Conservation (phyloP, 2,329 filamentous ascomycete genomes). For the Bipolaris oryzae region DNA sequence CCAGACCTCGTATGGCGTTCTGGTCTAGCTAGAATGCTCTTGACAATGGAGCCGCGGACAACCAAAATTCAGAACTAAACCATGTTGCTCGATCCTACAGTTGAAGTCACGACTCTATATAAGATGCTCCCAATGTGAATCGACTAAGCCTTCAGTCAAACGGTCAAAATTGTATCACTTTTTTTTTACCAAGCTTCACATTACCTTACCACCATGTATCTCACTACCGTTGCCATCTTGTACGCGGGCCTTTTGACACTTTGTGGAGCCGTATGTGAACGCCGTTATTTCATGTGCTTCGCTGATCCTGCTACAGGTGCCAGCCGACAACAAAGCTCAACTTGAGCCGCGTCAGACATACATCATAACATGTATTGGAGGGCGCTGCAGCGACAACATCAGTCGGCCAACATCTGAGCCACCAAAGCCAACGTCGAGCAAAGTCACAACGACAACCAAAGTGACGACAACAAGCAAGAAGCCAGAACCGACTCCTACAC, state of each 20-base stretch:
- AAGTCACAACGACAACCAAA: constrained; percentile 10
- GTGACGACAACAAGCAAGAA: constrained; percentile 8
- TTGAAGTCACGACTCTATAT: constrained; percentile 3
- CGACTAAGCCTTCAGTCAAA: not conserved
- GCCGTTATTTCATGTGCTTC: not conserved
- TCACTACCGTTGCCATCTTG: constrained; percentile 19
- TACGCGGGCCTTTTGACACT: constrained; percentile 19
- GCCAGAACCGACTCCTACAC: constrained; percentile 10
- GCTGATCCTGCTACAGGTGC: constrained; percentile 19
- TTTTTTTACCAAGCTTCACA: not conserved
- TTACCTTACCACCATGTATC: constrained; percentile 25
- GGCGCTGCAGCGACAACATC: constrained; percentile 17
- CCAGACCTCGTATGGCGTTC: constrained; percentile 12
- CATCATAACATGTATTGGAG: constrained; percentile 37
- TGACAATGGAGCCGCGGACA: constrained; percentile 8
- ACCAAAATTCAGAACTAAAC: constrained; percentile 1
- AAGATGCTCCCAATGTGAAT: constrained; percentile 7
- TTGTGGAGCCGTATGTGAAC: constrained; percentile 29
- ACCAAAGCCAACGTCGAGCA: constrained; percentile 18
- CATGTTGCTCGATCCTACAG: not conserved
- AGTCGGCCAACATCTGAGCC: constrained; percentile 9
- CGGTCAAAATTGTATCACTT: not conserved
- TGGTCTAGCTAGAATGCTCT: constrained; percentile 12
- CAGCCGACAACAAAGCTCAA: constrained; percentile 19
- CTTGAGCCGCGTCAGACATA: constrained; percentile 36